Percentiles rank a stretch among this genome's conserved stretches.
Conservation (phyloP, 139 green algal genomes). For the Pleodorina starrii region DNA sequence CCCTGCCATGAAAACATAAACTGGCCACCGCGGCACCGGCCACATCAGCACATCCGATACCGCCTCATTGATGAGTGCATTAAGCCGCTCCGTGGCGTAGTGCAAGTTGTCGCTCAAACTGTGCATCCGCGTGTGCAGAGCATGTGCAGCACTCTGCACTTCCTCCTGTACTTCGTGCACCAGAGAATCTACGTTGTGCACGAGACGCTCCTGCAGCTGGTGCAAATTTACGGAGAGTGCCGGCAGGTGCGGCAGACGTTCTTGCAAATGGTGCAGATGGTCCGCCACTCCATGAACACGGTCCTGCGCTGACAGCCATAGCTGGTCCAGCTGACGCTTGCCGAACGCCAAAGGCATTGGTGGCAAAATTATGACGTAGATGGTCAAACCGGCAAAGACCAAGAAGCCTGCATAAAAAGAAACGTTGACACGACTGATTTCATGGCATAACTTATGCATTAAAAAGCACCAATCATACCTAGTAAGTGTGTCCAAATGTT, state of each 20-base stretch:
- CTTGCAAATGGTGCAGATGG: slow-evolving; percentile 35
- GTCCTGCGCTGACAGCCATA: slow-evolving; percentile 56
- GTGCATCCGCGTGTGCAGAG: slow-evolving; percentile 38
- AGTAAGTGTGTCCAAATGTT: slow-evolving; percentile 94
- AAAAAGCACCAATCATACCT: slow-evolving; percentile 55
- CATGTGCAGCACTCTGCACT: slow-evolving; percentile 48
- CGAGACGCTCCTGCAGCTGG: slow-evolving; percentile 60
- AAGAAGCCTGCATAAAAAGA: slow-evolving; percentile 74
- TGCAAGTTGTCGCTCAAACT: slow-evolving; percentile 31
- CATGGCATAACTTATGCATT: too few relatives aligned
- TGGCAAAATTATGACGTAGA: slow-evolving; percentile 63
- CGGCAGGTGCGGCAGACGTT: slow-evolving; percentile 18
- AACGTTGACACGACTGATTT: too few relatives aligned
- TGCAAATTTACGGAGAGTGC: slow-evolving; percentile 46
- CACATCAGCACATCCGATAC: slow-evolving; percentile 51
- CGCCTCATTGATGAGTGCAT: slow-evolving; percentile 7
- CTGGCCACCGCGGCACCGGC: slow-evolving; percentile 66
- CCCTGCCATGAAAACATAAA: slow-evolving; percentile 86
- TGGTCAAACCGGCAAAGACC: slow-evolving; percentile 76
- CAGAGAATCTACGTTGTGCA: slow-evolving; percentile 37
- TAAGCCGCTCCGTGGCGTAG: neutral
- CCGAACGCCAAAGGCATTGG: slow-evolving; percentile 70
- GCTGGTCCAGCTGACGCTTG: slow-evolving; percentile 64
- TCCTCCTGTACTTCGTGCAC: slow-evolving; percentile 47
- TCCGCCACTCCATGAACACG: slow-evolving; percentile 50